Base-by-base conservation (phyloP, 192 early-diverging fungal species). In the Backusella sp. region DNA sequence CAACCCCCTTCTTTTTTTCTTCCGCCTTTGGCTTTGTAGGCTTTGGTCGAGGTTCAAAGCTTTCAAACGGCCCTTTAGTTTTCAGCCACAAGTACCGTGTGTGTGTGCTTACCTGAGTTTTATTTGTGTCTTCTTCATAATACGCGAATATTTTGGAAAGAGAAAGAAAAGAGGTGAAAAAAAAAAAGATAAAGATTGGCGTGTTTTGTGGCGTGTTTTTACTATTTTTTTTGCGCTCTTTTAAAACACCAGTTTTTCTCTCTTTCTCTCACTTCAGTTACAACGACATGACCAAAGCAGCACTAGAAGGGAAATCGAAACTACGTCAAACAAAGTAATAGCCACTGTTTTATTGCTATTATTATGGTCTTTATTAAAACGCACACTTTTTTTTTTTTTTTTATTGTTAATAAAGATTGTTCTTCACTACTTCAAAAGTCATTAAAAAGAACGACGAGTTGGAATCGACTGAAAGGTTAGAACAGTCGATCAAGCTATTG, bases 291-390 rank as follows among this genome's bases (percentile, higher is more conserved):
- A 62, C 56, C 28, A 62, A 62, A 28, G 56, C 56, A 62, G 12
- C 56, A 30, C 9, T 62, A 62, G 56, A 62, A 12, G 56, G 56
- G 36, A 69, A 69, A 71, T 42, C 70, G 0, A 71, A 71, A 23
- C 42, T 49, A 46, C 70, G 42, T 44, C 70, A 71, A 32, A 71
- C 70, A 71, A 71, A 71, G 70, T 71, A 71, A 49, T 15, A 41
- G 19, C 6, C 6, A 21, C 6, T 32, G 12, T 21, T 23, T 44
- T 14, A 1, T 28, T 26, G 2, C 41, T 36, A 44, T 44, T 26
- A 39, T 42, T 39, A 41, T 42, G 1, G 41, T 1, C 23, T 42
- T 4, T 67, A 67, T 67, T 67, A 59, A 59, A 59, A 12, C 2
- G 2, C 7, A 59, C 3, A 6, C 1, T 59, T 23, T 46, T 46